A percentile compares a stretch with the other conserved stretches of the same genome.
phyloP scores from a whole-genome alignment of 257 asterid genomes.

The Linderniella brevidens region DNA sequence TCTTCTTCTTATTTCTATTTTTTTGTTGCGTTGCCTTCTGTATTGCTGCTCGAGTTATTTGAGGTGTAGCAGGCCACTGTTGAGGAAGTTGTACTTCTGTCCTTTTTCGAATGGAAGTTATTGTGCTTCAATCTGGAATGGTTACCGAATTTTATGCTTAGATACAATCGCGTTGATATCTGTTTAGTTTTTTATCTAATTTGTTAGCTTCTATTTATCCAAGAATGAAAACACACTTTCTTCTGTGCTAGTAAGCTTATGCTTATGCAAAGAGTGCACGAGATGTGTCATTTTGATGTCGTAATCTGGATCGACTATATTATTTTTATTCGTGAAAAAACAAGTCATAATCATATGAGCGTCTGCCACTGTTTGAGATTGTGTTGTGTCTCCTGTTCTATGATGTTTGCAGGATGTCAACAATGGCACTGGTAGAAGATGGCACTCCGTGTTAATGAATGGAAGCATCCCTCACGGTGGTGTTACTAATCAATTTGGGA shows the following conservation, averaged over 20 bases:
- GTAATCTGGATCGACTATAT: background rate
- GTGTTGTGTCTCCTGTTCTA: constrained; percentile 9
- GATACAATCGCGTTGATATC: no score
- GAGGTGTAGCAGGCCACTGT: no score
- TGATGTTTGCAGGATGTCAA: constrained; percentile 24
- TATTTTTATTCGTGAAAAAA: background rate
- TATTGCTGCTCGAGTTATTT: no score
- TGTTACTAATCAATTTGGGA: constrained; percentile 14
- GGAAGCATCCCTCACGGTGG: constrained; percentile 13
- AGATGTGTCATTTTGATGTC: background rate
- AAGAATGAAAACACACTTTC: no score
- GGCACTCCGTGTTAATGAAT: constrained; percentile 25
- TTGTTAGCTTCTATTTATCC: no score
- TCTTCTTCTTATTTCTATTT: background rate
- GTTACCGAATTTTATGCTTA: no score
- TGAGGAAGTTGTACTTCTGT: no score
- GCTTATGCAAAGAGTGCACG: background rate
- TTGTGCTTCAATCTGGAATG: no score
- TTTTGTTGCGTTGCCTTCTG: no score
- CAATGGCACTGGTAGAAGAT: constrained; percentile 15
- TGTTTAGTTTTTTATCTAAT: no score
- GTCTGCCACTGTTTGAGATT: constrained; percentile 8
- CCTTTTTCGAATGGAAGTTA: no score
- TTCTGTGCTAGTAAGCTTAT: background rate
- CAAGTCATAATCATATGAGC: no score